phyloP scores from a whole-genome alignment of 2,329 filamentous ascomycete genomes.

The Didymella keratinophila region DNA sequence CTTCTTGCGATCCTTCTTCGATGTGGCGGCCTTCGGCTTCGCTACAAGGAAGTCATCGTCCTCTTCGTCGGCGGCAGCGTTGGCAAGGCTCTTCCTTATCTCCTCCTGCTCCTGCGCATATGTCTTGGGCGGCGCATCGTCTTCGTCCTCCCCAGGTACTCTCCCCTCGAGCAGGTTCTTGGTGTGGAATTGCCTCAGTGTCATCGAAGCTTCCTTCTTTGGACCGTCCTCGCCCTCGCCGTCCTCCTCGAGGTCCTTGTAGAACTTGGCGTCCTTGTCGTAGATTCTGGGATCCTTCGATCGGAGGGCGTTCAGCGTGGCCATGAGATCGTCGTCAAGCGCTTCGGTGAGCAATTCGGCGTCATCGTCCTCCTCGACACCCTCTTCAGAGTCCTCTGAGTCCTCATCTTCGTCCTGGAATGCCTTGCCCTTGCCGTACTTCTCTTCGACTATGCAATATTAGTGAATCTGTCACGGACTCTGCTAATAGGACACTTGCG shows the following conservation, averaged over 20 bases:
- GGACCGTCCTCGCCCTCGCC: slow-evolving; percentile 44
- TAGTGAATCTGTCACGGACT: not conserved
- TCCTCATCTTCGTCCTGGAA: slow-evolving; percentile 54
- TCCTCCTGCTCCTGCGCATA: slow-evolving; percentile 90
- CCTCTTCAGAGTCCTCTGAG: slow-evolving; percentile 61
- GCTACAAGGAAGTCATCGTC: slow-evolving; percentile 78
- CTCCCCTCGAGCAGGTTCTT: slow-evolving; percentile 83
- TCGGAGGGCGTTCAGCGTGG: slow-evolving; percentile 85
- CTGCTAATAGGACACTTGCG: slow-evolving; percentile 58
- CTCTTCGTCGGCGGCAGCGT: slow-evolving; percentile 64
- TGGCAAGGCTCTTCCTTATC: slow-evolving; percentile 78
- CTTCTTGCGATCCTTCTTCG: slow-evolving; percentile 42
- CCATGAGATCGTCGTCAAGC: slow-evolving; percentile 85
- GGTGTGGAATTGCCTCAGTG: slow-evolving; percentile 88
- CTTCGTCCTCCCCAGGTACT: slow-evolving; percentile 64
- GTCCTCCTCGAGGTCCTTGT: slow-evolving; percentile 68
- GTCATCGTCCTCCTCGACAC: slow-evolving; percentile 87
- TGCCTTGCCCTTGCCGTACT: slow-evolving; percentile 67
- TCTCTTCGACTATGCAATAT: slow-evolving; percentile 77
- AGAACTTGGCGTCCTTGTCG: slow-evolving; percentile 81
- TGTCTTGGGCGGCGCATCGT: slow-evolving; percentile 68
- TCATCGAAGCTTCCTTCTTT: slow-evolving; percentile 84
- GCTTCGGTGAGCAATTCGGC: slow-evolving; percentile 85
- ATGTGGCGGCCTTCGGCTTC: slow-evolving; percentile 62
- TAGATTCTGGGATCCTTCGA: slow-evolving; percentile 92